Base-by-base conservation (phyloP, 768 basidiomycete species). In the Tylopilus rubrobrunneus region DNA sequence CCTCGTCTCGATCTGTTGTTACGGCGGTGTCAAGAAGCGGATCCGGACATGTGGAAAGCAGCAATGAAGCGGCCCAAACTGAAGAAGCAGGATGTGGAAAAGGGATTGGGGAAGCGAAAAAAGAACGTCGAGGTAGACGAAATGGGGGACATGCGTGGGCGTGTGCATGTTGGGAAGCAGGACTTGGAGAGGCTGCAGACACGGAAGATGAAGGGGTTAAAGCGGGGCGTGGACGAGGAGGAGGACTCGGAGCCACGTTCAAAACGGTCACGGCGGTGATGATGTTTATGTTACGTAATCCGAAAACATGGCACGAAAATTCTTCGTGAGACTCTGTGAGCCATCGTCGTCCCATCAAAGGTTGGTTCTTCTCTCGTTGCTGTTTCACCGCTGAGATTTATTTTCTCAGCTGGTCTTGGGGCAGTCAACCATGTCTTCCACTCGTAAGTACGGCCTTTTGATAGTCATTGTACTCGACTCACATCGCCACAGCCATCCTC, bases 101-200 rank as follows among this genome's bases (percentile, higher is more conserved):
- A 80, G 67, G 92, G 93, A 0, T 65, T 92, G 10, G 92, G 91
- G n/a, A 91, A 90, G 79, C 91, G 89, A 79, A 82, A 79, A 72
- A 95, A 93, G 83, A 99, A 99, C 67, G 67, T 92, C 71, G 92
- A 93, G 75, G 90, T 93, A 63, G 96, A 99, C 76, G 92, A 91
- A 71, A 97, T 98, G 96, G 97, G 97, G 52, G 92, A 99, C 68
- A 70, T 94, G 72, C 81, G 96, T 63, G 97, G 95, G 42, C 79
- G 84, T 54, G 82, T 99, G 28, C 95, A 98, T 71, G 72, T 98
- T 52, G 89, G 75, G 54, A 91, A 84, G 70, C 96, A 99, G 75
- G 92, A 98, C 72, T 68, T 99, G 62, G 72, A 71, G 59, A 89
- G 81, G 74, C 64, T 98, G 71, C 93, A 97, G 78, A 86, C 86